Conservation (phyloP, 129 eudicot species). For the Flaveria robusta region DNA sequence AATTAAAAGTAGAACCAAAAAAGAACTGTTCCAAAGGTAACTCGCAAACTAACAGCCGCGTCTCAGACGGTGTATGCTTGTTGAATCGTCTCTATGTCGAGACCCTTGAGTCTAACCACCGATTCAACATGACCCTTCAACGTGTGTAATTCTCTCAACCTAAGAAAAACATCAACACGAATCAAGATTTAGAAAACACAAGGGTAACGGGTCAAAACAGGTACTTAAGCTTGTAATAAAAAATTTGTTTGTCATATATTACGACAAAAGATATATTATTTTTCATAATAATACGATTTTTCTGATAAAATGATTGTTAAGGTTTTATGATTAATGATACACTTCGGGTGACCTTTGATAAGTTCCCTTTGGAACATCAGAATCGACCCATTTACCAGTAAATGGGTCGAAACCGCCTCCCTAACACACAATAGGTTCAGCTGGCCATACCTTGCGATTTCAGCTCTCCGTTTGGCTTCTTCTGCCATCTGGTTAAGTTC, state of each 20-base stretch:
- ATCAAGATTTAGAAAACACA: background rate
- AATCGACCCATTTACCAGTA: background rate
- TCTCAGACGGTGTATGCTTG: conserved; percentile 93
- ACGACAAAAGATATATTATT: background rate
- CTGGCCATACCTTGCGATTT: conserved; percentile 78
- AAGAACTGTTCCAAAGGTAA: conserved; percentile 22
- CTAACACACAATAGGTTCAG: background rate
- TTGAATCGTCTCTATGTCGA: conserved; percentile 91
- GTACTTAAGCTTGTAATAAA: background rate
- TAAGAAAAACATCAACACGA: conserved; percentile 33
- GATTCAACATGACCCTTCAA: conserved; percentile 97
- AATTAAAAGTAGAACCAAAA: background rate
- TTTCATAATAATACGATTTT: background rate
- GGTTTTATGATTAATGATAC: background rate
- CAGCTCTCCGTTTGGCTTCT: conserved; percentile 98
- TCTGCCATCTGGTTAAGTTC: conserved; percentile 99
- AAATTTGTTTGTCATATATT: too few species aligned
- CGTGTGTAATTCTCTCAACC: conserved; percentile 88
- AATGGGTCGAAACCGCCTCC: background rate
- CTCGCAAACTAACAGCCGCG: conserved; percentile 23
- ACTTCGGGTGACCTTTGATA: background rate
- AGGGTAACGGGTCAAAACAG: background rate
- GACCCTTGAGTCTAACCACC: conserved; percentile 93
- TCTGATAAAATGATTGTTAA: background rate
- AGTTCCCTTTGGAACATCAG: too few species aligned